phyloP scores from a whole-genome alignment of 768 basidiomycete genomes.

The Leccinum boreale region DNA sequence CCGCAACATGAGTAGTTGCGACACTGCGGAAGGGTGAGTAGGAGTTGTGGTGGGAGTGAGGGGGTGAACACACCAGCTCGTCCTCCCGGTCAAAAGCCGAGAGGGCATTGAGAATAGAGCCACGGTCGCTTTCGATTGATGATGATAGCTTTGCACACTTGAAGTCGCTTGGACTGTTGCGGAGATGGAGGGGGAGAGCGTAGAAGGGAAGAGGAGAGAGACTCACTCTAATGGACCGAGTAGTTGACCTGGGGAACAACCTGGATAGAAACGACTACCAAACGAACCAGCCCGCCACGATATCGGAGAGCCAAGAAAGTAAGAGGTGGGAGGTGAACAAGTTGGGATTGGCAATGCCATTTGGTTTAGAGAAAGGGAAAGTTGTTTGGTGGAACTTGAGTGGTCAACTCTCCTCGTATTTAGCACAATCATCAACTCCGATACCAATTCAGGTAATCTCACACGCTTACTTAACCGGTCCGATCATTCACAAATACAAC shows the following conservation, averaged over 20 bases:
- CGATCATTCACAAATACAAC: constrained; percentile 23
- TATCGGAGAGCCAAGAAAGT: constrained; percentile 69
- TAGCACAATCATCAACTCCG: constrained; percentile 16
- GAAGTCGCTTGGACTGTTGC: constrained; percentile 43
- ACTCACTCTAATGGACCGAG: constrained; percentile 66
- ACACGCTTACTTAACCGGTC: constrained; percentile 27
- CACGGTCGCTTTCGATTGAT: constrained; percentile 60
- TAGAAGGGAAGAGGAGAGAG: background rate
- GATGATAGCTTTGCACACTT: constrained; percentile 45
- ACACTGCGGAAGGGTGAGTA: constrained; percentile 43
- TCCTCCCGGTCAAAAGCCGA: constrained; percentile 66
- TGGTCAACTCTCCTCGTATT: constrained; percentile 13
- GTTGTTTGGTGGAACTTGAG: constrained; percentile 8
- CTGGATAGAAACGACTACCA: constrained; percentile 59
- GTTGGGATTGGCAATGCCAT: constrained; percentile 4
- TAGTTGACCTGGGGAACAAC: constrained; percentile 60
- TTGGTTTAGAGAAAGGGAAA: no score
- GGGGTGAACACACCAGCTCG: constrained; percentile 53
- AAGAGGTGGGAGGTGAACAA: constrained; percentile 17
- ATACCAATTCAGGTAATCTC: constrained; percentile 8
- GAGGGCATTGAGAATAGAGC: constrained; percentile 61
- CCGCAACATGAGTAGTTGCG: constrained; percentile 92
- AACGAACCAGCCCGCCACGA: constrained; percentile 70
- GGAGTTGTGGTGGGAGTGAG: background rate
- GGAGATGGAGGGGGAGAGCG: background rate